phyloP scores from a whole-genome alignment of 805 yeast genomes.

The Clavispora carvajalis region DNA sequence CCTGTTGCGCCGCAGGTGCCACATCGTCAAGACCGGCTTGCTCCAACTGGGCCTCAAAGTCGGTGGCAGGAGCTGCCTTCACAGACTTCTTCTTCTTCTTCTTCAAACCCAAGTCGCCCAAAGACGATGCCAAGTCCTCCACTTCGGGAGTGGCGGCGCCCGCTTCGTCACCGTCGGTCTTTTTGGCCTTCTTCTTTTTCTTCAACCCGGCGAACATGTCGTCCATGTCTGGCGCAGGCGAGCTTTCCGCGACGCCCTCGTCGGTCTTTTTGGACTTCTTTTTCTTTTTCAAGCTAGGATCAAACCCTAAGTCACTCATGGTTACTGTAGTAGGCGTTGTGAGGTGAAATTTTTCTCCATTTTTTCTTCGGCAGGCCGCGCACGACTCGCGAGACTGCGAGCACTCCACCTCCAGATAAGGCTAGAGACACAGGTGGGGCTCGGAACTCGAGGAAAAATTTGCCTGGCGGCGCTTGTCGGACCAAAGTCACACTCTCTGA shows the following conservation, averaged over 20 bases:
- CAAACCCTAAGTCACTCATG: slow-evolving; percentile 60
- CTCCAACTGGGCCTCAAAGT: slow-evolving; percentile 84
- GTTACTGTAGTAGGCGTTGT: slow-evolving; percentile 4
- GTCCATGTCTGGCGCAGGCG: slow-evolving; percentile 37
- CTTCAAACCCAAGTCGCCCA: slow-evolving; percentile 44
- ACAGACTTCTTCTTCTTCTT: slow-evolving; percentile 76
- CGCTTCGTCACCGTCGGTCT: slow-evolving; percentile 8
- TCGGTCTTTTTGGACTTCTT: slow-evolving; percentile 64
- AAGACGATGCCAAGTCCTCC: slow-evolving; percentile 31
- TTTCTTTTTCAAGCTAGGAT: slow-evolving; percentile 72
- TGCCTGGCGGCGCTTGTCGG: too few relatives aligned
- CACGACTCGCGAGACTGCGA: slow-evolving; percentile 4
- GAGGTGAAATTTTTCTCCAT: slow-evolving; percentile 1
- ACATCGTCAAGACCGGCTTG: slow-evolving; percentile 76
- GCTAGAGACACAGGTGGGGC: background rate
- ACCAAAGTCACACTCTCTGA: too few relatives aligned
- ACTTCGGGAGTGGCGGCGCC: slow-evolving; percentile 20
- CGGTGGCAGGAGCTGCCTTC: slow-evolving; percentile 55
- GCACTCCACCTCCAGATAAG: background rate
- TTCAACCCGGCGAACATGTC: slow-evolving; percentile 70
- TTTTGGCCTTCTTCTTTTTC: slow-evolving; percentile 44
- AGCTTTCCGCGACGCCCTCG: slow-evolving; percentile 32
- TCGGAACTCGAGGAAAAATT: too few relatives aligned
- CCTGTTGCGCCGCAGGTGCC: slow-evolving; percentile 23
- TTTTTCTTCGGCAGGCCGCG: slow-evolving; percentile 1